These are phyloP conservation scores for Boletus tomentosulus DNA, from an alignment of 768 basidiomycete species.

Conservation along the genomic window DNA sequence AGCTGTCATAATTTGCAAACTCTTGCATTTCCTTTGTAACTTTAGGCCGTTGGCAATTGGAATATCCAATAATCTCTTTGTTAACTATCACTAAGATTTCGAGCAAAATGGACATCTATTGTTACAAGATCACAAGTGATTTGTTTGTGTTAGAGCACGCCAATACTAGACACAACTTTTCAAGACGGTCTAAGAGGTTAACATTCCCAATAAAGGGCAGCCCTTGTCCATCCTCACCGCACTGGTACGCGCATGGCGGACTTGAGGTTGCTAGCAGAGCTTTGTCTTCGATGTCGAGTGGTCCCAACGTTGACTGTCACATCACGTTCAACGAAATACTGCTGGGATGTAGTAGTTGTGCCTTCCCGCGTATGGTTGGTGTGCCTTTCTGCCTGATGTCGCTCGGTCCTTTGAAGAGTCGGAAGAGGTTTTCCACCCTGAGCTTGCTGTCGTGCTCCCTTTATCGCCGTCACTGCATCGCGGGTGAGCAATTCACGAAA, in stretches of 20 bases:
- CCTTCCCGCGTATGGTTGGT: conserved; percentile 29
- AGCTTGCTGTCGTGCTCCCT: conserved; percentile 16
- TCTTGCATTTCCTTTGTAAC: conserved; percentile 22
- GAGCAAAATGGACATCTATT: conserved; percentile 12
- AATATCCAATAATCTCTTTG: conserved; percentile 12
- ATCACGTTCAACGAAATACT: conserved; percentile 29
- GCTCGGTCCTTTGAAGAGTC: conserved; percentile 22
- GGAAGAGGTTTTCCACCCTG: conserved; percentile 12
- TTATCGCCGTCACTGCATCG: conserved; percentile 26
- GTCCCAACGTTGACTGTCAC: conserved; percentile 28
- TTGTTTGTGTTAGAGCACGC: conserved; percentile 1
- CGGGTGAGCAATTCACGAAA: conserved; percentile 7
- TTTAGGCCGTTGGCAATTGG: conserved; percentile 15
- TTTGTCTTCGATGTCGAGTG: conserved; percentile 28
- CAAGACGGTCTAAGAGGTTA: conserved; percentile 5
- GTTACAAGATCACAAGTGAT: conserved; percentile 19
- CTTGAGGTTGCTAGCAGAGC: conserved; percentile 32
- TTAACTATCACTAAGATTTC: conserved; percentile 11
- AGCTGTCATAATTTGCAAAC: conserved; percentile 26
- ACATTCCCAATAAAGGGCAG: conserved; percentile 3
- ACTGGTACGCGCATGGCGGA: conserved; percentile 33
- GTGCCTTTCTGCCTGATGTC: conserved; percentile 18
- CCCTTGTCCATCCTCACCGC: conserved; percentile 23
- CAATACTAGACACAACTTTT: conserved; percentile 4
- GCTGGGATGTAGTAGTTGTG: conserved; percentile 14